Evolutionary conservation across 768 basidiomycete genomes (phyloP).

Genomic region (Hortiboletus campestris): DNA sequence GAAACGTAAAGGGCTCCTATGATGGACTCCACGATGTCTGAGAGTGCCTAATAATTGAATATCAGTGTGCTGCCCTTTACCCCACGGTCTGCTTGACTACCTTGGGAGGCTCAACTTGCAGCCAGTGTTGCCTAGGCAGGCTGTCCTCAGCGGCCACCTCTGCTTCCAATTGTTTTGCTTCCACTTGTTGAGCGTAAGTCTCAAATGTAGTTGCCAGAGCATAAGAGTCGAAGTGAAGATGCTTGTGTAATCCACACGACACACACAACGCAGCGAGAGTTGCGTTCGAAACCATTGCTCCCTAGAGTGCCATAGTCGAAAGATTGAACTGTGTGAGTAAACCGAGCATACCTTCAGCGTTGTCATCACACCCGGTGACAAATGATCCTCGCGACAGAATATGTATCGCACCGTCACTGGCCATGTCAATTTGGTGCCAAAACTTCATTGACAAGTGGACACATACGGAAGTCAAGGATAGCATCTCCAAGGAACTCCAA

Average conservation of each 20-base stretch:
- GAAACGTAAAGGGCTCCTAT: slow-evolving; percentile 79
- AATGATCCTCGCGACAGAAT: slow-evolving; percentile 56
- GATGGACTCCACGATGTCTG: slow-evolving; percentile 78
- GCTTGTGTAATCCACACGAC: slow-evolving; percentile 58
- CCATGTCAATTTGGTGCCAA: neutral
- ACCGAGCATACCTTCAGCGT: slow-evolving; percentile 59
- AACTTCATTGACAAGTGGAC: neutral
- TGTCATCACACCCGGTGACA: slow-evolving; percentile 76
- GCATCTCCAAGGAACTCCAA: slow-evolving; percentile 88
- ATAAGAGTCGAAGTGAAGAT: slow-evolving; percentile 58
- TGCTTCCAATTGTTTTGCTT: slow-evolving; percentile 48
- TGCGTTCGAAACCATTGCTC: slow-evolving; percentile 84
- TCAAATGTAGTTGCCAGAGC: slow-evolving; percentile 50
- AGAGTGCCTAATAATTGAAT: slow-evolving; percentile 52
- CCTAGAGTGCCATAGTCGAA: slow-evolving; percentile 39
- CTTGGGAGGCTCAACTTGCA: slow-evolving; percentile 75
- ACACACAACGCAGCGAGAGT: slow-evolving; percentile 76
- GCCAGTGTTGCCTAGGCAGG: slow-evolving; percentile 72
- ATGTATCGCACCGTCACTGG: slow-evolving; percentile 75
- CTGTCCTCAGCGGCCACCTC: slow-evolving; percentile 48
- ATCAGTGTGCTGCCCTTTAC: slow-evolving; percentile 2
- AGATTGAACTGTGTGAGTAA: neutral
- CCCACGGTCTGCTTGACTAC: slow-evolving; percentile 35
- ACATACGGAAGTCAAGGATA: slow-evolving; percentile 77
- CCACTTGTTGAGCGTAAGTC: slow-evolving; percentile 50